A percentile compares a stretch with the other conserved stretches of the same genome.
These are phyloP conservation scores for Hura crepitans DNA, from an alignment of 441 rosid species.

Conservation along the genomic window DNA sequence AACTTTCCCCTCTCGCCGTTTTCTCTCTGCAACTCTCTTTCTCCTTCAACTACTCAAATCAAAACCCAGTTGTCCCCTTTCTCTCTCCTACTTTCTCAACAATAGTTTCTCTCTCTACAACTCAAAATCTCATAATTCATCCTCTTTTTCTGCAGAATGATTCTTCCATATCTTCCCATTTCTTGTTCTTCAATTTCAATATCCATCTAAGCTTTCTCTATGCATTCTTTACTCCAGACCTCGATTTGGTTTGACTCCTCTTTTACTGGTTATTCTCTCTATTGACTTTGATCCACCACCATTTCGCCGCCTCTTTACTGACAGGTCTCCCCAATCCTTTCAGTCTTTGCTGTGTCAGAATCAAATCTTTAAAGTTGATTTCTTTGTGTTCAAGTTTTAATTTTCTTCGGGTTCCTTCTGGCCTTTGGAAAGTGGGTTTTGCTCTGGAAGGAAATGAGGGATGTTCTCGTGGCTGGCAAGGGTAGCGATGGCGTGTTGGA, in stretches of 20 bases:
- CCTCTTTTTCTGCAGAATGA: not conserved
- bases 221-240: not conserved
- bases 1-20: slow-evolving; percentile 13
- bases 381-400: not conserved
- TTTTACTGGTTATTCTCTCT: not conserved
- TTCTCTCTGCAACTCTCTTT: slow-evolving; percentile 10
- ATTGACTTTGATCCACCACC: slow-evolving; percentile 2
- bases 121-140: not conserved
- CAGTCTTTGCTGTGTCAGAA: not conserved
- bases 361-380: not conserved
- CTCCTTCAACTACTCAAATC: not conserved
- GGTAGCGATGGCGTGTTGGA: slow-evolving; percentile 62
- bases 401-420: not conserved
- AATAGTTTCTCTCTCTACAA: not conserved
- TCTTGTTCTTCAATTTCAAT: slow-evolving; percentile 1
- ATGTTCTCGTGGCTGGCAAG: slow-evolving; percentile 72
- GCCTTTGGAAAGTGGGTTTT: slow-evolving; percentile 21
- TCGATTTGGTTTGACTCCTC: slow-evolving; percentile 12
- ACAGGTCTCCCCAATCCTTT: slow-evolving; percentile 10
- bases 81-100: not conserved
- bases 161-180: slow-evolving; percentile 11
- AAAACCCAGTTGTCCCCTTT: slow-evolving; percentile 14
- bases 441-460: slow-evolving; percentile 67
- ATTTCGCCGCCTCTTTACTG: not conserved
- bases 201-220: not conserved